Evolutionary conservation across 1,139 yeast species (phyloP), one percentile per base, ranked within the genome.

Genomic region (Kodamaea sp.): DNA sequence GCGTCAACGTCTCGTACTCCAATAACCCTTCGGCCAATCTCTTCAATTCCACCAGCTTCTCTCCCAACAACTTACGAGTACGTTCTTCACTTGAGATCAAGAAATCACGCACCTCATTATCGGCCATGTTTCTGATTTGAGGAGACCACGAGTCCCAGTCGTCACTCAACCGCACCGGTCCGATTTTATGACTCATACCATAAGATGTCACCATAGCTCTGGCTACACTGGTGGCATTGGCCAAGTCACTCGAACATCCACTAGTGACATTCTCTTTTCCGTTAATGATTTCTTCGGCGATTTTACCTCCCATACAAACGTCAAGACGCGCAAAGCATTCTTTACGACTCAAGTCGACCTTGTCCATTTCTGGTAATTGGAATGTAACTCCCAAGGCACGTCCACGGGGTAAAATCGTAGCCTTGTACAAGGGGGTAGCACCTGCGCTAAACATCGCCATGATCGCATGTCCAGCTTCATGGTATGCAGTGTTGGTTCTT

Each of bases 401-500:
- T 27, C 99, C 99, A 58, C 99, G 78, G 30, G 98, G 98, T 44
- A 92, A 72, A 47, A 92, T 90, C 0, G 99, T 94, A 2, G 97
- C 98, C 63, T 92, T 92, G 66, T 94, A 94, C 41, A 94, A 73
- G 3, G 96, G 90, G 5, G 96, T 89, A 7, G 98, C 97, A n/a
- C 96, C 97, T 8, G 82, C 81, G 8, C 96, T 87, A 61, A 76
- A 92, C 78, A 92, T 76, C 5, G 98, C 97, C 87, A 90, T 88
- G 40, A 92, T 87, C 4, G 98, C 98, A 64, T 92, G 99, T 3
- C 99, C 99, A 7, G 98, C 99, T 66, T 92, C 99, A 63, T 92
- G 99, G 61, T 82, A 94, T 2, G 98, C 98, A 13, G 98, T 94
- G 49, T 92, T 90, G 49, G 77, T 79, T 60, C 97, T 79, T 0